Conservation (phyloP, 768 basidiomycete genomes). For the Hebeloma cylindrosporum region DNA sequence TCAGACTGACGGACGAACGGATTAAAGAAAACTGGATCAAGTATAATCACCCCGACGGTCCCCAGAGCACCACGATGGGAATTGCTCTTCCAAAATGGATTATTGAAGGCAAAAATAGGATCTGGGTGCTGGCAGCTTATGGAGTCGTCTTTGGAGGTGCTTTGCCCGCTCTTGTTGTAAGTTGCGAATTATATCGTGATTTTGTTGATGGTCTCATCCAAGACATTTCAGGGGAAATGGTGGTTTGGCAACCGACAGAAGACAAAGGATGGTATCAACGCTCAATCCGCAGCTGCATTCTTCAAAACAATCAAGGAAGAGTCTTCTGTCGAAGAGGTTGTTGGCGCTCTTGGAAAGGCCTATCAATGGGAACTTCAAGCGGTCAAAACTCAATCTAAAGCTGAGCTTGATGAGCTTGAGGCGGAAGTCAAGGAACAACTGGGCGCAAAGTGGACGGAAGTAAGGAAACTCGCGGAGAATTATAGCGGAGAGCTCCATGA, state of each 20-base stretch:
- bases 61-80: conserved; percentile 92
- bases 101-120: conserved; percentile 86
- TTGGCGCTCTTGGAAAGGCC: conserved; percentile 67
- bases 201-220: neutral
- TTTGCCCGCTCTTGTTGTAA: conserved; percentile 78
- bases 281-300: conserved; percentile 78
- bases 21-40: conserved; percentile 87
- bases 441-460: conserved; percentile 55
- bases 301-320: conserved; percentile 88
- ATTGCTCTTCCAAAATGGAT: conserved; percentile 96
- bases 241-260: conserved; percentile 91
- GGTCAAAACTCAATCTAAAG: conserved; percentile 26
- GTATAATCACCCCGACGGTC: conserved; percentile 95
- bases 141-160: conserved; percentile 85
- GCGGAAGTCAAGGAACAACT: conserved; percentile 46
- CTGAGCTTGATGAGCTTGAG: conserved; percentile 52
- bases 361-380: conserved; percentile 56
- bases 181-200: conserved; percentile 30
- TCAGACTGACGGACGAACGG: conserved; percentile 85
- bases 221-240: conserved; percentile 70
- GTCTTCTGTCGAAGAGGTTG: conserved; percentile 66
- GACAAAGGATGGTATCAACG: conserved; percentile 91
- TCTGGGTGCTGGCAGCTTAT: conserved; percentile 88
- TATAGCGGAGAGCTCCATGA: conserved; percentile 37
- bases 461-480: conserved; percentile 42